A percentile compares a stretch with the other conserved stretches of the same genome.
These are phyloP conservation scores for Physaria fendleri DNA, from an alignment of 345 rosid genomes.

Conservation along the genomic window DNA sequence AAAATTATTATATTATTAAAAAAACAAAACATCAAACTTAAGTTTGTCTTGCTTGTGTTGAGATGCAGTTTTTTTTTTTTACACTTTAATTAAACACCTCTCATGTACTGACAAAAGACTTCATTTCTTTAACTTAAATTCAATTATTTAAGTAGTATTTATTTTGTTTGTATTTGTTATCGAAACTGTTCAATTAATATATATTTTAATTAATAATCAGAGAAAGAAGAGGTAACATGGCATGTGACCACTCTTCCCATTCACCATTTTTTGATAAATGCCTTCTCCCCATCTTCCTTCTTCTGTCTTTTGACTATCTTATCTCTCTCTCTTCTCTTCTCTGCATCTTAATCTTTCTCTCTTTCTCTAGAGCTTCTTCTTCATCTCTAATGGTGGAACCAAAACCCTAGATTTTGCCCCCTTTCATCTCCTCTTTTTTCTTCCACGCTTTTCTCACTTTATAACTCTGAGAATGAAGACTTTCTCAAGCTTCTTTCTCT, in stretches of 20 bases:
- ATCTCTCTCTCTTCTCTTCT: conserved; percentile 16
- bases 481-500: conserved; percentile 25
- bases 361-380: conserved; percentile 21
- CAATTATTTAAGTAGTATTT: conserved; percentile 29
- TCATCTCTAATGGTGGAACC: conserved; percentile 45
- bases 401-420: conserved; percentile 34
- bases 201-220: conserved; percentile 5
- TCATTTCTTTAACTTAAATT: conserved; percentile 13
- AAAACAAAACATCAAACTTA: no score
- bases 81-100: conserved; percentile 26
- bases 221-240: conserved; percentile 60
- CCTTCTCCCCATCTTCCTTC: conserved; percentile 44
- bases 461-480: conserved; percentile 16
- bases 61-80: no score
- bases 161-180: conserved; percentile 32
- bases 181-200: conserved; percentile 10
- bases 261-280: conserved; percentile 52
- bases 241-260: conserved; percentile 62
- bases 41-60: no score
- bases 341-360: conserved; percentile 6
- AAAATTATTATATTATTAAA: no score
- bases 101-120: conserved; percentile 33
- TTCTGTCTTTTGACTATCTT: conserved; percentile 37
- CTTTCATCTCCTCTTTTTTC: background rate
- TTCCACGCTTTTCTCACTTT: background rate